Base-by-base conservation (phyloP, 1,284 basidiomycete genomes). In the Wallemia ichthyophaga region DNA sequence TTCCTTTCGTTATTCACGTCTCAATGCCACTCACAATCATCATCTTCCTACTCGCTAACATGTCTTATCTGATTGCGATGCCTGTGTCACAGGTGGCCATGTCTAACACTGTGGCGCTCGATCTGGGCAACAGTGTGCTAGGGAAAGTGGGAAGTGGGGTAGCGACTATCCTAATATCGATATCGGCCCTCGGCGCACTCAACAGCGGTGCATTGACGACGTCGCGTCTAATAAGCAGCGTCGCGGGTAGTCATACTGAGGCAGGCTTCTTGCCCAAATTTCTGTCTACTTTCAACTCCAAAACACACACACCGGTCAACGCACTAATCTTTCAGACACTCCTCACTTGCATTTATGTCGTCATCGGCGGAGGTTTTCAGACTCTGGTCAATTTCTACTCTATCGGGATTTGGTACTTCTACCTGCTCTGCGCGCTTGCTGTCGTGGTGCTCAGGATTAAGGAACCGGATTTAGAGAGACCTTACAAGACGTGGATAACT, bases 31-130 rank as follows among this genome's bases (percentile, higher is more conserved):
- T 65, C 7, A 68, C 69, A 15, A 59, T 67, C 23, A 13, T 62
- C n/a, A 61, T 66, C 56, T 69, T 69, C 58, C 57, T 68, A 1
- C 60, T 63, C 5, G 66, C 66, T 1, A 66, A 67, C 17, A 57
- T 64, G 13, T 64, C 67, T 19, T 69, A 70, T 61, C 66, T 69
- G 60, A 60, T 66, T 1, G 67, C 69, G 2, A 60, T 70, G 2
- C 65, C 69, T 0, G 63, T 63, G 0, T 57, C 61, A 1, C 59
- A 64, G 17, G 67, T 70, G 1, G 62, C 64, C 27, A 60, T 64
- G 15, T 68, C 69, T 11, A 69, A 70, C 56, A 69, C 69, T 1
- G 58, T 61, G 5, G 61, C 56, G 2, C 27, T 61, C 23, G 37
- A 48, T 48, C n/a, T 48, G 37, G n/a, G 37, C n/a, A 19, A 48